These are phyloP conservation scores for Podaxis sp. DNA, from an alignment of 768 basidiomycete species.

Conservation along the genomic window DNA sequence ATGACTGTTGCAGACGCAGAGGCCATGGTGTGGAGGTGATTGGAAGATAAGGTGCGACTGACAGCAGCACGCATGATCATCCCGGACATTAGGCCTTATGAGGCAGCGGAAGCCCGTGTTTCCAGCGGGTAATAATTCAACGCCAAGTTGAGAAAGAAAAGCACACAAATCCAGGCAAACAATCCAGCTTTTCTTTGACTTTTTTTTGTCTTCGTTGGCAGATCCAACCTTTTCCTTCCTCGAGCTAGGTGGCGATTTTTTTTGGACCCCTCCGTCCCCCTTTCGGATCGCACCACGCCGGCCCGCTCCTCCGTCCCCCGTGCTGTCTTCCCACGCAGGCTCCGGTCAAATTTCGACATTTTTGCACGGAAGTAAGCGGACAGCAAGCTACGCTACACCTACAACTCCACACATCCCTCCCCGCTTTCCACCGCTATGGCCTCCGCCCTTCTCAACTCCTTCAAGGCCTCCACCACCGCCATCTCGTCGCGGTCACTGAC, in stretches of 20 bases:
- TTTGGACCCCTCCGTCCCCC: neutral
- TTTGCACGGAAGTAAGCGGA: slow-evolving; percentile 3
- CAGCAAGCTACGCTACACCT: slow-evolving; percentile 4
- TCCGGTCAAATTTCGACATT: slow-evolving; percentile 10
- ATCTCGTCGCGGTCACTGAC: slow-evolving; percentile 42
- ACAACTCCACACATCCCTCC: slow-evolving; percentile 19
- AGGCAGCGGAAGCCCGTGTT: slow-evolving; percentile 19
- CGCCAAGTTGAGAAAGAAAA: neutral
- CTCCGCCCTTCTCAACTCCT: slow-evolving; percentile 45
- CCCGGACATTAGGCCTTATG: slow-evolving; percentile 13
- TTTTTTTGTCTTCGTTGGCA: neutral
- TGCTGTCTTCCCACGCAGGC: slow-evolving; percentile 9
- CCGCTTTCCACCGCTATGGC: slow-evolving; percentile 41
- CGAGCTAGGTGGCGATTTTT: neutral
- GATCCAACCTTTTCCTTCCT: neutral
- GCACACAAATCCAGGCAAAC: neutral
- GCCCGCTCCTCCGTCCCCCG: neutral
- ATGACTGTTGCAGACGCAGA: slow-evolving; percentile 51
- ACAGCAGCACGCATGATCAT: slow-evolving; percentile 19
- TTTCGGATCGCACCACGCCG: neutral
- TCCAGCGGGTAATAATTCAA: slow-evolving; percentile 2
- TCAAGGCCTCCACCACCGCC: slow-evolving; percentile 62
- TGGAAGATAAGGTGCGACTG: slow-evolving; percentile 34
- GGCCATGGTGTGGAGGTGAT: slow-evolving; percentile 38
- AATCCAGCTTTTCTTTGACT: neutral